phyloP scores from a whole-genome alignment of 139 green algal genomes.

The Astrephomene gubernaculifera region DNA sequence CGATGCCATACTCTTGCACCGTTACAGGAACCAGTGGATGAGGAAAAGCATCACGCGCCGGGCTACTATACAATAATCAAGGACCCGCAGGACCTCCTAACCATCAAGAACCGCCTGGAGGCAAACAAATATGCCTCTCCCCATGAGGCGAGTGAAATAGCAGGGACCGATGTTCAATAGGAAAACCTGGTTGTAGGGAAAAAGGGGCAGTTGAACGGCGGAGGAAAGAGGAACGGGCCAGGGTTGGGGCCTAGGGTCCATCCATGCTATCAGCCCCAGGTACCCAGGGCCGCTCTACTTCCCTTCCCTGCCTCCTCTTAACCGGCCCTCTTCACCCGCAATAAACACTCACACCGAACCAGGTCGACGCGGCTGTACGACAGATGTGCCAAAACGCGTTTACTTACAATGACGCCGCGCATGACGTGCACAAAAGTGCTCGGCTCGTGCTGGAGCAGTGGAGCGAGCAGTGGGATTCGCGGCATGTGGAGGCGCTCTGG shows the following conservation, averaged over 20 bases:
- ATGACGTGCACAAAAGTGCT: slow-evolving; percentile 1
- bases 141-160: not conserved
- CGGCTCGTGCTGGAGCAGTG: slow-evolving; percentile 1
- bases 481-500: slow-evolving; percentile 17
- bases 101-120: not conserved
- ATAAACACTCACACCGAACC: too few relatives aligned
- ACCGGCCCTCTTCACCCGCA: too few relatives aligned
- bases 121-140: not conserved
- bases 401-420: slow-evolving; percentile 16
- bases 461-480: slow-evolving; percentile 9
- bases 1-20: not conserved
- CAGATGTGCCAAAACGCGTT: slow-evolving; percentile 22
- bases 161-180: too few relatives aligned
- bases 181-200: too few relatives aligned
- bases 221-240: too few relatives aligned
- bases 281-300: too few relatives aligned
- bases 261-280: too few relatives aligned
- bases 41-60: slow-evolving; percentile 3
- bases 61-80: slow-evolving; percentile 33
- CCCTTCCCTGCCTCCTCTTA: too few relatives aligned
- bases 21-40: slow-evolving; percentile 31
- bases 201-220: too few relatives aligned
- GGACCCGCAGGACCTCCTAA: slow-evolving; percentile 37
- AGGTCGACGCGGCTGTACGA: slow-evolving; percentile 23
- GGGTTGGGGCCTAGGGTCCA: too few relatives aligned